Evolutionary conservation across 176 grass and related monocot species (phyloP), one percentile per base, ranked within the genome.

Genomic region (Dendrocalamus sinicus): DNA sequence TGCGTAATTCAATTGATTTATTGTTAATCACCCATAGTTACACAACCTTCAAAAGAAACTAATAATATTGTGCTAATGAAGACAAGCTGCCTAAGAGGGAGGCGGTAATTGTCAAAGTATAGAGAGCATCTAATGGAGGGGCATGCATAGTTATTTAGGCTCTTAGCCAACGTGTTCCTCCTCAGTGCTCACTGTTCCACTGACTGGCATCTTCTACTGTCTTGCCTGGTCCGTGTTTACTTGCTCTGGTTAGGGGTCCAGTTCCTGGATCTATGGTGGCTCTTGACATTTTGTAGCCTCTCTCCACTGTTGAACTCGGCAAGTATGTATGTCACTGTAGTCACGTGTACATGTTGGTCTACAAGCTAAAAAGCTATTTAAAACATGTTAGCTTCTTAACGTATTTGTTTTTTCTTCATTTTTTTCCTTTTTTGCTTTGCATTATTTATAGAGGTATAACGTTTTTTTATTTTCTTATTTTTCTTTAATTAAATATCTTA

Each of bases 111-210:
- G 63, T 45, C 88, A 86, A 54, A 74, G 83, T 12, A 41, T 82
- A 77, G 83, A 65, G 77, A 24, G 72, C 83, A 81, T 86, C 83
- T 86, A 74, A 79, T 30, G 57, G 44, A 58, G 72, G 83, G 78
- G 35, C 54, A 23, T 62, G 54, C 43, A 59, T 24, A 50, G 73
- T 63, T 24, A n/a, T 85, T 48, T 73, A 84, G 75, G 67, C 61
- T 24, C 39, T 32, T 57, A 81, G 64, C 39, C 47, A 6, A 16
- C 58, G 75, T 90, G 74, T 83, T 87, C 73, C 8, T 67, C 40
- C 9, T 57, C 84, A n/a, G 58, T 64, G 58, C 6, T 1, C 79
- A 83, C 73, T 83, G 79, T 57, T 78, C 64, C 44, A 50, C 62
- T 66, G 88, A 17, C 88, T 77, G 77, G 43, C 52, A 62, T 81